Conservation (phyloP, 805 yeast species). For the Wickerhamiella occidentalis region DNA sequence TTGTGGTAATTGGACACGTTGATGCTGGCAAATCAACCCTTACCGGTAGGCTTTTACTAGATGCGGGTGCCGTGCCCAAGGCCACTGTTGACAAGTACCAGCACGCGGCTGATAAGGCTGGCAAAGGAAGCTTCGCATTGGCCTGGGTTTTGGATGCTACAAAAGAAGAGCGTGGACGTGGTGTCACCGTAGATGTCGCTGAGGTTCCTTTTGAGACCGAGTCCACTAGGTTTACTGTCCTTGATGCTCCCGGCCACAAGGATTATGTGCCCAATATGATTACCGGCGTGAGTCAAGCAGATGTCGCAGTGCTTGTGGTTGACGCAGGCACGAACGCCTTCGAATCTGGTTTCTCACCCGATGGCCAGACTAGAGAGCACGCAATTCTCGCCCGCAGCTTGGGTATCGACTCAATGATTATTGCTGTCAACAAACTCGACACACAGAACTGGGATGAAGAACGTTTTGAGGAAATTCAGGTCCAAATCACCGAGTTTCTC, state of each 20-base stretch:
- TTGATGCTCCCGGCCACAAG: conserved; percentile 77
- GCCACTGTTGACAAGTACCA: conserved; percentile 50
- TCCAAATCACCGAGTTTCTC: conserved; percentile 40
- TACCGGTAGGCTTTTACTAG: conserved; percentile 61
- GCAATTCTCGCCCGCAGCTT: conserved; percentile 52
- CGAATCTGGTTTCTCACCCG: conserved; percentile 52
- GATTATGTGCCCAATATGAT: conserved; percentile 82
- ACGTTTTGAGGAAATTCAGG: conserved; percentile 40
- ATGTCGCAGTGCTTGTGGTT: conserved; percentile 57
- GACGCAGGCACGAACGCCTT: conserved; percentile 57
- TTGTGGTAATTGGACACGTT: conserved; percentile 75
- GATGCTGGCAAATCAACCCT: conserved; percentile 78
- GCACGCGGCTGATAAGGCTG: conserved; percentile 51
- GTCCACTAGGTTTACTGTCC: conserved; percentile 46
- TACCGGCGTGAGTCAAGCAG: conserved; percentile 72
- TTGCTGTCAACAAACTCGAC: conserved; percentile 65
- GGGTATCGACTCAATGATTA: conserved; percentile 49
- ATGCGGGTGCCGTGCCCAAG: conserved; percentile 52
- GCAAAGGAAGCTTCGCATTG: conserved; percentile 68
- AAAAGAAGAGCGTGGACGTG: conserved; percentile 57
- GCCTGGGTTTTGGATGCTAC: conserved; percentile 86
- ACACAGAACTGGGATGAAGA: conserved; percentile 43
- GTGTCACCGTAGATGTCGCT: conserved; percentile 70
- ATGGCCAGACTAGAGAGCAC: conserved; percentile 74
- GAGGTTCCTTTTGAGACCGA: conserved; percentile 53